Base-by-base conservation (phyloP, 805 yeast genomes). In the Wickerhamiella azyma region DNA sequence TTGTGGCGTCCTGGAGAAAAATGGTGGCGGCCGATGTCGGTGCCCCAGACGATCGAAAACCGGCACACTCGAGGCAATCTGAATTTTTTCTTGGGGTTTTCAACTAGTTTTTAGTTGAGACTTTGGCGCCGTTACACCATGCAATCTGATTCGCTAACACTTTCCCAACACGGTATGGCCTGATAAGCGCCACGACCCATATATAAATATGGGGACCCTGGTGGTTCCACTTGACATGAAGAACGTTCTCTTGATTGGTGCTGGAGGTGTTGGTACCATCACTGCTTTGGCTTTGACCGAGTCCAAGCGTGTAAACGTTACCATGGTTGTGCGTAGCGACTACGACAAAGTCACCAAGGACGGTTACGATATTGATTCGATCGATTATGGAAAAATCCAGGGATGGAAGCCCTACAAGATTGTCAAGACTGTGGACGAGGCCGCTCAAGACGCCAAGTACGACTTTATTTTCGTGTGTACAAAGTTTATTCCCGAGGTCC, bases 251-350 rank as follows among this genome's bases (percentile, higher is more conserved):
- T 65, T 84, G 9, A 71, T 84, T 35, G 94, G 94, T 9, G 72
- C 85, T 37, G 95, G 94, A 13, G 94, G 94, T 33, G 92, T 85
- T 9, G 95, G 95, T 32, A 71, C 85, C 14, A 74, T 85, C 29
- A 78, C 81, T 2, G 84, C 94, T 0, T 70, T 78, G 42, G 75
- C 82, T 0, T 66, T 85, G 28, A 69, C 67, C 52, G 59, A 60
- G 36, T 66, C 70, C 38, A 74, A 71, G 0, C 60, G 66, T 37
- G 68, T 75, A 9, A 66, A 66, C 19, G 77, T 81, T 10, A 75
- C 85, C 2, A 65, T 76, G 11, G 81, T 80, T 5, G 71, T 79
- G 3, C 70, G 92, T 57, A 72, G 85, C 21, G 81, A 77, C 53
- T 81, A 77, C 60, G 72, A 73, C 2, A 60, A 59, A 29, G 77